Conservation (phyloP, 345 rosid genomes). For the Barbarea vulgaris region DNA sequence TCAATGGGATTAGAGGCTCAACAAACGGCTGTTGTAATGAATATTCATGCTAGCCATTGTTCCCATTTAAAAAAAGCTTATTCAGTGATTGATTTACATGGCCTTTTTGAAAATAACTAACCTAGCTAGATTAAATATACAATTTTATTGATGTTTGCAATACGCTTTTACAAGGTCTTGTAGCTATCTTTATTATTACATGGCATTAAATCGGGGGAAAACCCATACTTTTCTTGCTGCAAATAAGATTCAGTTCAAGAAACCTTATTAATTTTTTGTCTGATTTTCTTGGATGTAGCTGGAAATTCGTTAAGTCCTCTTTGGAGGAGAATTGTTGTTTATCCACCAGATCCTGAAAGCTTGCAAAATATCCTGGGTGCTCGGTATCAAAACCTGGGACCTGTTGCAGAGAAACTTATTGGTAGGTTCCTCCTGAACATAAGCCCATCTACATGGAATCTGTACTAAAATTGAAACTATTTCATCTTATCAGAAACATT, state of each 20-base stretch:
- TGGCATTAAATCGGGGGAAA: slow-evolving; percentile 10
- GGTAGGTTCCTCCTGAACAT: slow-evolving; percentile 52
- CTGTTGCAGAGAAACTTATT: slow-evolving; percentile 61
- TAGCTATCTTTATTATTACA: not conserved
- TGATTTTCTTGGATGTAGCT: slow-evolving; percentile 47
- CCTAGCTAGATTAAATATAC: not conserved
- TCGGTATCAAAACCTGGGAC: slow-evolving; percentile 70
- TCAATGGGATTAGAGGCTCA: not conserved
- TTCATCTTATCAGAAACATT: slow-evolving; percentile 64
- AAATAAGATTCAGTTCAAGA: not conserved
- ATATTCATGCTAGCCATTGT: slow-evolving; percentile 18
- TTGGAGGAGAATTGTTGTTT: slow-evolving; percentile 89
- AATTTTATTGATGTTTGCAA: slow-evolving; percentile 9
- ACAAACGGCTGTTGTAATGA: not conserved
- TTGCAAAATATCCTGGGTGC: slow-evolving; percentile 58
- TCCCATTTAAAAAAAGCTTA: not conserved
- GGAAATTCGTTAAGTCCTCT: slow-evolving; percentile 61
- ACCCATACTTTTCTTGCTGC: slow-evolving; percentile 12
- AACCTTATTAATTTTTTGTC: not conserved
- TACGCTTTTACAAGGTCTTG: slow-evolving; percentile 2
- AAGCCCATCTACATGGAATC: slow-evolving; percentile 14
- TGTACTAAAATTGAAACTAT: slow-evolving; percentile 26
- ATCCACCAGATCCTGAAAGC: slow-evolving; percentile 64
- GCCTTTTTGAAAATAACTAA: slow-evolving; percentile 3
- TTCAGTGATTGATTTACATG: slow-evolving; percentile 4